Percentiles rank a stretch among this genome's conserved stretches.
Conservation (phyloP, 805 yeast genomes). For the Wickerhamomyces bisporus region DNA sequence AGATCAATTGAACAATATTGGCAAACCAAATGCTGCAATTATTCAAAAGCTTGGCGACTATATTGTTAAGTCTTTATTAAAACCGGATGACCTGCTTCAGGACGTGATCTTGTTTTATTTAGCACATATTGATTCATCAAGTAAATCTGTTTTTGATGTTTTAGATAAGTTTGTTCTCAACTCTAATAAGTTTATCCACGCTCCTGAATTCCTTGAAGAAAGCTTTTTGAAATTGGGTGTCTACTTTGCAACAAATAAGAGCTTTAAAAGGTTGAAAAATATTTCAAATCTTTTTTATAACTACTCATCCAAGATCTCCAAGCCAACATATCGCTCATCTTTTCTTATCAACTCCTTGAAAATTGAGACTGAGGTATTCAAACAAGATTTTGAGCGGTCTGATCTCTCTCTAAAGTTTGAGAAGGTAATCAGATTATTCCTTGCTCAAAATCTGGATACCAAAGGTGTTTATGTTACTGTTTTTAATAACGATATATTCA, state of each 20-base stretch:
- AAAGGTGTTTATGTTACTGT: constrained; percentile 4
- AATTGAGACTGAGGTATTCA: constrained; percentile 25
- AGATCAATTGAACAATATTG: constrained; percentile 9
- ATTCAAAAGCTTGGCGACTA: constrained; percentile 10
- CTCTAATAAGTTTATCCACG: constrained; percentile 2
- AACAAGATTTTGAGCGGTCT: constrained; percentile 8
- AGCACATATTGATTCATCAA: background rate
- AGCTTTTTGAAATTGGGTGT: constrained; percentile 14
- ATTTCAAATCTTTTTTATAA: constrained; percentile 42
- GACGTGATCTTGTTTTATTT: constrained; percentile 6
- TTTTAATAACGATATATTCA: constrained; percentile 12
- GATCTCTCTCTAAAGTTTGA: constrained; percentile 28
- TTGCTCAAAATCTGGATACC: constrained; percentile 2
- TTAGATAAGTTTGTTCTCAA: constrained; percentile 9
- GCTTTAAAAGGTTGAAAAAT: constrained; percentile 38
- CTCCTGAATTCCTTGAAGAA: constrained; percentile 8
- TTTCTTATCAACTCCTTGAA: background rate
- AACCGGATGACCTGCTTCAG: constrained; percentile 1
- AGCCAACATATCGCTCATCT: constrained; percentile 8
- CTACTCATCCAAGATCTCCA: constrained; percentile 22
- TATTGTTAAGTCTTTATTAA: background rate
- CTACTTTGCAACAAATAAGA: constrained; percentile 21
- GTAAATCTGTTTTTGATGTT: background rate
- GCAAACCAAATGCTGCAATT: constrained; percentile 14
- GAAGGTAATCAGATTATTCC: constrained; percentile 28